These are phyloP conservation scores for Sphagnurus paluster DNA, from an alignment of 1,284 basidiomycete genomes.

Conservation along the genomic window DNA sequence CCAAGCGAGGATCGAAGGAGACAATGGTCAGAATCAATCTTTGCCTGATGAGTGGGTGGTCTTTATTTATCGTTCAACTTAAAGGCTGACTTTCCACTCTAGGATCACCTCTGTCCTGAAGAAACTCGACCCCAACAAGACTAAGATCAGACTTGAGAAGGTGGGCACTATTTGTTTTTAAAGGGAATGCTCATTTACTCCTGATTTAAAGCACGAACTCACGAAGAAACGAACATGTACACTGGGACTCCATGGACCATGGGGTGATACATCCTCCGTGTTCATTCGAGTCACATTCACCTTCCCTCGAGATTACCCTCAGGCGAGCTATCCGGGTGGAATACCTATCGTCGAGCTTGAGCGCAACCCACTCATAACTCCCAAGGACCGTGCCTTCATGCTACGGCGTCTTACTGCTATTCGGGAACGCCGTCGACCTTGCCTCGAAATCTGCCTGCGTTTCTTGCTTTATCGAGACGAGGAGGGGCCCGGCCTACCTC, in stretches of 20 bases:
- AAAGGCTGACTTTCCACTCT: not conserved
- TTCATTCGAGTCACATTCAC: constrained; percentile 91
- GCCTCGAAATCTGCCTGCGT: constrained; percentile 78
- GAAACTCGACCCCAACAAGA: constrained; percentile 53
- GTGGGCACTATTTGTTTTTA: constrained; percentile 35
- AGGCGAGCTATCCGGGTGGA: constrained; percentile 56
- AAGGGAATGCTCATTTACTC: constrained; percentile 3
- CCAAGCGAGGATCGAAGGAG: constrained; percentile 23
- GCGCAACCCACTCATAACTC: constrained; percentile 76
- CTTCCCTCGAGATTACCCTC: constrained; percentile 85
- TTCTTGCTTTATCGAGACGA: constrained; percentile 77
- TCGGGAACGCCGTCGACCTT: constrained; percentile 69
- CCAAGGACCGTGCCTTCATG: constrained; percentile 75
- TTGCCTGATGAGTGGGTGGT: constrained; percentile 77
- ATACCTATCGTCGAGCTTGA: constrained; percentile 83
- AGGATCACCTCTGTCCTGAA: constrained; percentile 80
- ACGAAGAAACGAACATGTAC: constrained; percentile 82
- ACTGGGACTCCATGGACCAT: constrained; percentile 86
- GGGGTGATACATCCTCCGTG: constrained; percentile 79
- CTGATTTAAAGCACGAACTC: constrained; percentile 70
- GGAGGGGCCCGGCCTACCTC: constrained; percentile 40
- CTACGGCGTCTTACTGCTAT: constrained; percentile 74
- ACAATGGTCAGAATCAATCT: constrained; percentile 41
- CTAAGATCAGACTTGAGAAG: constrained; percentile 85
- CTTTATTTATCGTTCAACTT: not conserved